phyloP scores from a whole-genome alignment of 108 stramenopile species.

The Poteriospumella lacustris region DNA sequence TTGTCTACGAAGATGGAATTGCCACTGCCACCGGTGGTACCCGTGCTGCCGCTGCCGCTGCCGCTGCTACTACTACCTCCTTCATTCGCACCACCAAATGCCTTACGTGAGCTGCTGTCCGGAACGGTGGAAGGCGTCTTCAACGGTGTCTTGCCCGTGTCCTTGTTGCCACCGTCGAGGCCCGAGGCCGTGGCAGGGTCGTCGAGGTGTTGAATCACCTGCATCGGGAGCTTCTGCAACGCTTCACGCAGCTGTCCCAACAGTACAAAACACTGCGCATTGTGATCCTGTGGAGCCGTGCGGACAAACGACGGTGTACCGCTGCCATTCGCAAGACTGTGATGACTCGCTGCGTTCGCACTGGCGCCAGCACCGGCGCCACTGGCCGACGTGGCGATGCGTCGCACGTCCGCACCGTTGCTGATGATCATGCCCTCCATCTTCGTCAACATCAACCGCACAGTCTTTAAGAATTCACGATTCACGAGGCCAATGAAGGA shows the following conservation, averaged over 20 bases:
- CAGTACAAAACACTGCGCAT: background rate
- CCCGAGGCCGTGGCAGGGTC: background rate
- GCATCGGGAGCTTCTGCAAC: background rate
- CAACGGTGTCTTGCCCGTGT: no score
- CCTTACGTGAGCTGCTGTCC: background rate
- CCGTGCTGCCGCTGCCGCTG: no score
- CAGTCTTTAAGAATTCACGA: background rate
- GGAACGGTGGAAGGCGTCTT: no score
- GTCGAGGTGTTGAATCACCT: background rate
- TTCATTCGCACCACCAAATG: background rate
- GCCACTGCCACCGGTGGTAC: no score
- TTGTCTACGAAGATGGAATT: background rate
- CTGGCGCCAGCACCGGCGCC: background rate
- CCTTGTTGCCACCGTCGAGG: no score
- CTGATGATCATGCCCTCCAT: conserved; percentile 1
- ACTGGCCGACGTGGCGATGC: no score
- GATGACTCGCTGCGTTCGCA: background rate
- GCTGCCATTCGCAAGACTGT: background rate
- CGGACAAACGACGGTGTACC: background rate
- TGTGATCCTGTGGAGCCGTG: background rate
- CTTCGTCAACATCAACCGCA: background rate
- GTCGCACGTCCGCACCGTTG: no score
- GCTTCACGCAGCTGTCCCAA: background rate
- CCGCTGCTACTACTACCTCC: no score
- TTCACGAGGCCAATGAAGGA: conserved; percentile 1